Base-by-base conservation (phyloP, 495 filamentous ascomycete species). In the Cladorrhinum samala region DNA sequence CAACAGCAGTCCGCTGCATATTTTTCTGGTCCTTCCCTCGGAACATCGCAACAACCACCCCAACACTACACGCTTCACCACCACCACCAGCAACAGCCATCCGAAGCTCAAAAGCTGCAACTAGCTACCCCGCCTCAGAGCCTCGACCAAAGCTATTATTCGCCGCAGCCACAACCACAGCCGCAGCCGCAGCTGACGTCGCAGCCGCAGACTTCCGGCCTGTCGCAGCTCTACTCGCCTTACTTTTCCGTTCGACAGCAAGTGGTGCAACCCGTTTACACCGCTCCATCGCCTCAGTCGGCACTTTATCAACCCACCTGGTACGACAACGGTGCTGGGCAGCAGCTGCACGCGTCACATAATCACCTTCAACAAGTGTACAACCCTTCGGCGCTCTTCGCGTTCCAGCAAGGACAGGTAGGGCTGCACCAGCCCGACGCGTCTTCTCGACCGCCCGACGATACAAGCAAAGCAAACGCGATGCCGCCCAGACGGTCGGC, bases 21-120 rank as follows among this genome's bases (percentile, higher is more conserved):
- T 58, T 63, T 63, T 46, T 16, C 64, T 18, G 49, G 42, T 50
- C 37, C 58, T 30, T 38, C 57, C 18, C 40, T 44, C 16, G 13
- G 9, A 47, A 47, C 21, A 20, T 17, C 11, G 18, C 21, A n/a
- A n/a, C 24, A 20, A 24, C 24, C 46, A 40, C 52, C 44, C 49
- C 6, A 33, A 20, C 13, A 43, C 25, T 44, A 47, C 45, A 13
- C 11, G 18, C 21, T 20, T 25, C 30, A 20, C 17, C 24, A 50
- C 38, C 49, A 49, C 53, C 9, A 33, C 19, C 14, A 48, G 21
- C 47, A 46, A 33, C 27, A 54, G 38, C 54, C 50, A 46, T 18
- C 53, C 46, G 60, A 62, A 49, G 59, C 58, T 42, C 52, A 50
- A 18, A 20, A 46, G 41, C 58, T 24, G 19, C 49, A 58, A 20